Evolutionary conservation across 768 basidiomycete genomes (phyloP).

Genomic region (Mycena metata): DNA sequence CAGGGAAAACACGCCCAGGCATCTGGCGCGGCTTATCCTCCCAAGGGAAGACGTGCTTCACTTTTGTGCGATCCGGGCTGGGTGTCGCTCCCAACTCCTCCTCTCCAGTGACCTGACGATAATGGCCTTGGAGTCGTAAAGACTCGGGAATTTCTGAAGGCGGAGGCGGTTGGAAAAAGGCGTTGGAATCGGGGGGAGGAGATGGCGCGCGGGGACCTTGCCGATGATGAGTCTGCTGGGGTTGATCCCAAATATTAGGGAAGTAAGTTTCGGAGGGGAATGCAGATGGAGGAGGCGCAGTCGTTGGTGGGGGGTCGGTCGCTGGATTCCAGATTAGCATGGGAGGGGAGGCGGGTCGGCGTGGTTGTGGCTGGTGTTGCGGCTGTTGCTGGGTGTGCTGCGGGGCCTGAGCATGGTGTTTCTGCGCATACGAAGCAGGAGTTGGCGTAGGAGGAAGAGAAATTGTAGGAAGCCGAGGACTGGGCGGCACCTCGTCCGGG

Average conservation of each 20-base stretch:
- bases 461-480: slow-evolving; percentile 64
- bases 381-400: slow-evolving; percentile 41
- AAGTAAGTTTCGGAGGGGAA: slow-evolving; percentile 86
- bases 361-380: slow-evolving; percentile 45
- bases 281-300: slow-evolving; percentile 63
- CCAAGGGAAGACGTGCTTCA: slow-evolving; percentile 95
- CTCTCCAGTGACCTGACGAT: slow-evolving; percentile 73
- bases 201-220: slow-evolving; percentile 48
- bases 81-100: slow-evolving; percentile 55
- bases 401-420: slow-evolving; percentile 32
- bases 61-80: slow-evolving; percentile 78
- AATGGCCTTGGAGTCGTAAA: slow-evolving; percentile 79
- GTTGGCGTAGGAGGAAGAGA: slow-evolving; percentile 66
- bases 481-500: slow-evolving; percentile 71
- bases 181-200: slow-evolving; percentile 55
- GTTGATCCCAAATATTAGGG: slow-evolving; percentile 88
- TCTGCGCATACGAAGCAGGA: slow-evolving; percentile 37
- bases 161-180: slow-evolving; percentile 74
- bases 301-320: slow-evolving; percentile 81
- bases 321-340: slow-evolving; percentile 86
- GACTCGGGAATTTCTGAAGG: slow-evolving; percentile 74
- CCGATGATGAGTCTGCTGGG: slow-evolving; percentile 56
- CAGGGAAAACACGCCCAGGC: slow-evolving; percentile 82
- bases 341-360: slow-evolving; percentile 70
- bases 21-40: slow-evolving; percentile 78